Base-by-base conservation (phyloP, 306 rosid genomes). In the Astragalus membranaceus region DNA sequence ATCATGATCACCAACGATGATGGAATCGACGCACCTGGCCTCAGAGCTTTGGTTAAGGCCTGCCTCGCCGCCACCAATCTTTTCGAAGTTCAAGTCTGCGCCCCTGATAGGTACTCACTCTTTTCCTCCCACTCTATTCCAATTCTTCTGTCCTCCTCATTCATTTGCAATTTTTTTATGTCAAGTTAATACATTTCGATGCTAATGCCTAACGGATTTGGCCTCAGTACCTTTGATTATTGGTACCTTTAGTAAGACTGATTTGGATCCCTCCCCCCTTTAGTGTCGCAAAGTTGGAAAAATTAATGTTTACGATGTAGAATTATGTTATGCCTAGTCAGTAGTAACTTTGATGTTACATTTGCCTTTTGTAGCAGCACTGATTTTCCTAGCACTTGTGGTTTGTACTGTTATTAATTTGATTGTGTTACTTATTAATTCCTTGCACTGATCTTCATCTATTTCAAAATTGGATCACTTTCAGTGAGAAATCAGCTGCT, bases 11-110 rank as follows among this genome's bases (percentile, higher is more conserved):
- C 97, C 33, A 91, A 88, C 79, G 97, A 91, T 80, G 92, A 91
- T 43, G 97, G 97, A 54, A 87, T 91, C 68, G 91, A 88, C 26
- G 96, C 91, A 2, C 87, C 97, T 17, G 97, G 97, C n/a, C 85
- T 91, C 7, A 85, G 83, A 64, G 80, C 91, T 63, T 67, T 91
- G 76, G 96, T 91, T 64, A 75, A 64, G 11, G 88, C 67, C n/a
- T n/a, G n/a, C 72, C 88, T 88, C 70, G 85, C 85, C 76, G 78
- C 91, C 73, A 53, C 92, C 43, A 72, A 58, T 63, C 89, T 72
- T 32, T 91, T 78, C 77, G 56, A 75, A 69, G 68, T 91, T 59
- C 91, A 82, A 81, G 92, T 91, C 77, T 91, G 93, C 67, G 97
- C 96, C 23, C 97, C 97, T 47, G 96, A 88, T 53, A 80, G 89